phyloP scores from a whole-genome alignment of 345 rosid species.

The Eucalyptus caleyi region DNA sequence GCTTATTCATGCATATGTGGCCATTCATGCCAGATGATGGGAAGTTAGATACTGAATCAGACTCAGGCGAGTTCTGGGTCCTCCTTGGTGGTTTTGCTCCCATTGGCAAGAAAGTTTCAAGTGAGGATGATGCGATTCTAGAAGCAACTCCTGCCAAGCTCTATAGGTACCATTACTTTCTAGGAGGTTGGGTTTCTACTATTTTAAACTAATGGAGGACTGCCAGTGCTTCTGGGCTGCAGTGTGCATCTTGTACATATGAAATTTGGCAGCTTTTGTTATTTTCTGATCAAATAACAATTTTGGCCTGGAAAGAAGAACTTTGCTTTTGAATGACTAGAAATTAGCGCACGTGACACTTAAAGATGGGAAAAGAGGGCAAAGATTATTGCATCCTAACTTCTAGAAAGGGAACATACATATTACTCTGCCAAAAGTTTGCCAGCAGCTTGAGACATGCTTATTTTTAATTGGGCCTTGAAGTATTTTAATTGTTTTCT shows the following conservation, averaged over 20 bases:
- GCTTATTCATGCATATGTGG: constrained; percentile 6
- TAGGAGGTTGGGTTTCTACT: background rate
- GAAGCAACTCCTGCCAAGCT: constrained; percentile 67
- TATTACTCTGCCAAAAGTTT: background rate
- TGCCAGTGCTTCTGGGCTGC: background rate
- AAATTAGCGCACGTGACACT: background rate
- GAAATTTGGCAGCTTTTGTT: background rate
- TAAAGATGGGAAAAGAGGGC: background rate
- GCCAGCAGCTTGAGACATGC: background rate
- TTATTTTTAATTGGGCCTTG: background rate
- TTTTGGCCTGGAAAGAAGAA: background rate
- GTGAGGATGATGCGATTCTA: constrained; percentile 63
- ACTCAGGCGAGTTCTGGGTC: constrained; percentile 93
- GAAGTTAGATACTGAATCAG: constrained; percentile 84
- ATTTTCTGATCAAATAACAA: background rate
- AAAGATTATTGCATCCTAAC: background rate
- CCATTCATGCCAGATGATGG: constrained; percentile 60
- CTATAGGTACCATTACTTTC: constrained; percentile 33
- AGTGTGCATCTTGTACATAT: background rate
- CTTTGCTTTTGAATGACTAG: background rate
- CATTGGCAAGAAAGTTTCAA: constrained; percentile 52
- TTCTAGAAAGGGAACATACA: background rate
- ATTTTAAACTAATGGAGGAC: background rate
- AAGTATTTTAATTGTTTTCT: background rate
- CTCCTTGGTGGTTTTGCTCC: constrained; percentile 97